Base-by-base conservation (phyloP, 2,329 filamentous ascomycete species). In the Pseudogymnoascus sp. region DNA sequence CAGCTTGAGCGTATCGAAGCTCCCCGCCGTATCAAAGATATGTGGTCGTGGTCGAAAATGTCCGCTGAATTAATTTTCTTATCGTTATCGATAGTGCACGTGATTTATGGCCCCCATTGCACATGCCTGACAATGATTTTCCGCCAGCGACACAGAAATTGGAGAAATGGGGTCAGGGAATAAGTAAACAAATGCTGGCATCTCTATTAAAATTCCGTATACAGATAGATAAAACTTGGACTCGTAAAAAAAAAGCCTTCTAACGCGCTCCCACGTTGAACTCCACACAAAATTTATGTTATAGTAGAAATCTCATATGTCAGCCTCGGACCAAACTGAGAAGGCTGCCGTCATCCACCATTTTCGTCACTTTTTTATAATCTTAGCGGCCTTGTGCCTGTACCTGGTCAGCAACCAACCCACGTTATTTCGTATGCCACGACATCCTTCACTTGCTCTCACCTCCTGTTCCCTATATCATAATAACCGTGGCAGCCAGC, bases 341-440 rank as follows among this genome's bases (percentile, higher is more conserved):
- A 33, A 55, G 49, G 49, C 29, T 55, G 49, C 49, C 29, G 49
- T 55, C 49, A 55, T 55, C 49, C 49, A 33, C n/a, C 37, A 41
- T 61, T 45, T 45, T 49, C 43, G 26, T 52, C 45, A 31, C 45
- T 43, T 38, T 38, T 52, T 39, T 26, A 45, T 6, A 10, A 33
- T 49, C 26, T 19, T 61, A 29, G 38, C 16, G 19, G 38, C 43
- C 26, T 55, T 58, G 60, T 35, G 62, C 62, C 60, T 61, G 59
- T 61, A 61, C 59, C 37, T 65, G 49, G 49, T 63, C 65, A 63
- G 45, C 63, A 60, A 62, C 63, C 49, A 61, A 45, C 63, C 63
- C 55, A 61, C 41, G 59, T 41, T 49, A 58, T 52, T 52, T 52
- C n/a, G 19, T 55, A 55, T 33, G 29, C 49, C 49, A 55, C 49